These are phyloP conservation scores for Xylaria multiplex DNA, from an alignment of 2,329 filamentous ascomycete species.

Conservation along the genomic window DNA sequence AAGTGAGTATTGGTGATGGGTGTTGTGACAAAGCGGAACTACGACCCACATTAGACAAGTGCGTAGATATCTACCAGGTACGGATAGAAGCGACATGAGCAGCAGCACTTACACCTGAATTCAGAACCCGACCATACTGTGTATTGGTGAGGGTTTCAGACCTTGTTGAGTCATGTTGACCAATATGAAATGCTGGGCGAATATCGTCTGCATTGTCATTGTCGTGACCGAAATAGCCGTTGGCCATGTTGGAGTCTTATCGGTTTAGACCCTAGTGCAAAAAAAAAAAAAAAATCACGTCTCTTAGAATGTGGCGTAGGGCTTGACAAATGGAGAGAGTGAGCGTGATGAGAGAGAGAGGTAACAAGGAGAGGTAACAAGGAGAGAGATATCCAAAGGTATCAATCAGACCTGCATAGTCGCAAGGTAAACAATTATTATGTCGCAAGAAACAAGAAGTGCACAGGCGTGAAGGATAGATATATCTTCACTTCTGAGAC, in stretches of 20 bases:
- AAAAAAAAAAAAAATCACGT: neutral
- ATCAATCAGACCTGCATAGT: slow-evolving; percentile 15
- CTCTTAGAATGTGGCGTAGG: slow-evolving; percentile 15
- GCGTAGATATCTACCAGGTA: no score
- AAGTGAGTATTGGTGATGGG: slow-evolving; percentile 81
- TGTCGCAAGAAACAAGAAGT: neutral
- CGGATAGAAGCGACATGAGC: neutral
- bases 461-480: neutral
- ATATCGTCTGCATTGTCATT: slow-evolving; percentile 59
- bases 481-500: slow-evolving; percentile 11
- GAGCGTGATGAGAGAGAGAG: neutral
- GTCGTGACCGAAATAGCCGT: slow-evolving; percentile 36
- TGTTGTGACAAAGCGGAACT: slow-evolving; percentile 84
- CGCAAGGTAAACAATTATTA: slow-evolving; percentile 1
- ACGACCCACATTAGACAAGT: slow-evolving; percentile 25
- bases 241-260: slow-evolving; percentile 39
- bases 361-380: neutral
- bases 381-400: slow-evolving; percentile 1
- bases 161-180: slow-evolving; percentile 76
- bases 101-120: slow-evolving; percentile 69
- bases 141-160: slow-evolving; percentile 68
- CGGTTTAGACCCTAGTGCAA: neutral
- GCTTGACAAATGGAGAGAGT: slow-evolving; percentile 7
- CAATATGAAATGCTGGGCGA: slow-evolving; percentile 71
- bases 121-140: slow-evolving; percentile 74